These are phyloP conservation scores for Sclerotinia sclerotiorum DNA, from an alignment of 2,329 filamentous ascomycete genomes.

Conservation along the genomic window DNA sequence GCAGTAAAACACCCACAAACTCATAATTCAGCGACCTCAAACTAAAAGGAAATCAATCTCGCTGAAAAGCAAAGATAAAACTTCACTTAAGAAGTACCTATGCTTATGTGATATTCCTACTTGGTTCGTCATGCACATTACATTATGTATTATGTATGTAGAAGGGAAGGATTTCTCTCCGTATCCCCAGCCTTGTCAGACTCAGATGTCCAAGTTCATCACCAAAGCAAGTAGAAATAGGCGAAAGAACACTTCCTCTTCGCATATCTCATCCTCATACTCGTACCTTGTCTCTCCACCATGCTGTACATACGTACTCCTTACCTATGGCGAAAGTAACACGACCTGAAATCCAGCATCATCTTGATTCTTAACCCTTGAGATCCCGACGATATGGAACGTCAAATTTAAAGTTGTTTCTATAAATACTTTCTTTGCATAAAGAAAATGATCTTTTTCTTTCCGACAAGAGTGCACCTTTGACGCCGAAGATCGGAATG, in stretches of 20 bases:
- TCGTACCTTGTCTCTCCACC: neutral
- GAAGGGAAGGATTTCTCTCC: conserved; percentile 3
- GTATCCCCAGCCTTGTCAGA: neutral
- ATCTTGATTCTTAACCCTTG: neutral
- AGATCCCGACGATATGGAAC: conserved; percentile 6
- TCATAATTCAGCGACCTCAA: neutral
- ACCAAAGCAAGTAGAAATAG: conserved; percentile 1
- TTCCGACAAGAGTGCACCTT: neutral
- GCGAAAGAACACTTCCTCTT: conserved; percentile 3
- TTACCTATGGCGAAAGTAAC: neutral
- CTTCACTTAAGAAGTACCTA: neutral
- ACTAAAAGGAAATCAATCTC: neutral
- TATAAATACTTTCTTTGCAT: conserved; percentile 3
- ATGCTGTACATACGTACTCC: neutral
- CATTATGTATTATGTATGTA: neutral
- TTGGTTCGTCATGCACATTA: neutral
- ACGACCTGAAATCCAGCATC: conserved; percentile 2
- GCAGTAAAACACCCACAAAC: neutral
- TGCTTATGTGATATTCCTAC: conserved; percentile 2
- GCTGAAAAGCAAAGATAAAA: neutral
- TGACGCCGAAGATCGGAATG: conserved; percentile 1
- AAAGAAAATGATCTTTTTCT: neutral
- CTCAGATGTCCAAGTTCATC: neutral
- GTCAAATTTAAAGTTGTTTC: neutral
- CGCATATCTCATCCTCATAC: neutral